Evolutionary conservation across 228 moss, liverwort and hornwort species (phyloP).

Genomic region (Sphagnum fallax): DNA sequence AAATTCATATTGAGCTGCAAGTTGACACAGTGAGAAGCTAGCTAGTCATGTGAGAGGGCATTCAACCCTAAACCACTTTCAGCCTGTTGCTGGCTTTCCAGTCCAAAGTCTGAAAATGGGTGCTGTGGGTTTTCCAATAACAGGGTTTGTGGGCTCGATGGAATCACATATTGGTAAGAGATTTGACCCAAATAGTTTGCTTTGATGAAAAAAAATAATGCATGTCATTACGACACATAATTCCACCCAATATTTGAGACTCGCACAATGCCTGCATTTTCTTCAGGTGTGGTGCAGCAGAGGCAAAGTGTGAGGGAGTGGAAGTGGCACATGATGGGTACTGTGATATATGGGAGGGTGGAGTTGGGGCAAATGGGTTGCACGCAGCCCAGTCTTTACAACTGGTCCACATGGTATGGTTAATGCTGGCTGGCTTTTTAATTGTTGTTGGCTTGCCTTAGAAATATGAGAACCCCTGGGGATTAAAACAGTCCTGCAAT

Average conservation of each 20-base stretch:
- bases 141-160: conserved; percentile 72
- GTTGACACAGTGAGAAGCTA: background rate
- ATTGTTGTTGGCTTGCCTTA: conserved; percentile 46
- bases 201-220: background rate
- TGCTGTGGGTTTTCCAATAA: background rate
- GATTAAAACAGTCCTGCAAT: too few species aligned
- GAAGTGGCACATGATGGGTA: conserved; percentile 70
- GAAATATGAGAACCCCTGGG: background rate
- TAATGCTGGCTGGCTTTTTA: conserved; percentile 37
- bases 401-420: conserved; percentile 54
- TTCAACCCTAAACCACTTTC: too few species aligned
- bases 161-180: conserved; percentile 64
- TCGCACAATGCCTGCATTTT: background rate
- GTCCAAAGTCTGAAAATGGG: background rate
- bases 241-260: too few species aligned
- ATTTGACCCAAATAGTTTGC: background rate
- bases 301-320: conserved; percentile 84
- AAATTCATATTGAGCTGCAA: background rate
- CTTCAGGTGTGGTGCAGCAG: conserved; percentile 65
- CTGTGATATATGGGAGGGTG: conserved; percentile 72
- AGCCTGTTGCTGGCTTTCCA: too few species aligned
- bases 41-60: too few species aligned
- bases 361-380: conserved; percentile 8
- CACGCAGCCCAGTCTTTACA: conserved; percentile 28
- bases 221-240: too few species aligned